Evolutionary conservation across 2,329 filamentous ascomycete genomes (phyloP), one percentile per base, ranked within the genome.

Genomic region (Penicillium brevicompactum): DNA sequence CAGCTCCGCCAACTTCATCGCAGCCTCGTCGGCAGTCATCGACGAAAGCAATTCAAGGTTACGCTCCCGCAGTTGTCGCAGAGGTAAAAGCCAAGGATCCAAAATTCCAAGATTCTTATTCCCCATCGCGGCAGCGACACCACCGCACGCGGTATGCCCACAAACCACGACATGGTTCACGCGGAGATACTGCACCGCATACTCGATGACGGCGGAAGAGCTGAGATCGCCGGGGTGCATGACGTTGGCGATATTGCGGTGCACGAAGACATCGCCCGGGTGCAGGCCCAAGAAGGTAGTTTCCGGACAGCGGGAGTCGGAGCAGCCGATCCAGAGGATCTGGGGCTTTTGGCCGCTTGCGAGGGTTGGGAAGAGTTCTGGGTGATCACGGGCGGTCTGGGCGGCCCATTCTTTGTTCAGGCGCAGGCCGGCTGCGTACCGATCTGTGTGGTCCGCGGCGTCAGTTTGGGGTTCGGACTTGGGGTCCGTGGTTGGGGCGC

Each of bases 201-300:
- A 95, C 70, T 93, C 87, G 69, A 95, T 87, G 44, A 93, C 90
- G 52, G 86, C 84, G 10, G 85, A 82, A 32, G 87, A 86, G 76
- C 85, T 90, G 72, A 93, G 83, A 72, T 96, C 91, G 65, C 85
- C 86, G 18, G 86, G 79, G 54, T 86, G 85, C 60, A 95, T 77
- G 68, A 93, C 85, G 78, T 95, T 95, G 74, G 90, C 91, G 72
- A 96, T 92, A 79, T 95, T 95, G 71, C 91, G 89, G 80, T 95
- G 91, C 49, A 91, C 88, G 73, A 95, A 95, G 63, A 95, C 87
- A 66, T 95, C 90, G 56, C 91, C 91, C 3, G 91, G 90, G 67
- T 90, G 82, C 55, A 91, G 82, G 67, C 88, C 87, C 27, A 92
- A 83, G 67, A 96, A 83, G 46, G 87, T 91, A 5, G 90, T 93